Conservation (phyloP, 2,329 filamentous ascomycete genomes). For the Penicillium sp. region DNA sequence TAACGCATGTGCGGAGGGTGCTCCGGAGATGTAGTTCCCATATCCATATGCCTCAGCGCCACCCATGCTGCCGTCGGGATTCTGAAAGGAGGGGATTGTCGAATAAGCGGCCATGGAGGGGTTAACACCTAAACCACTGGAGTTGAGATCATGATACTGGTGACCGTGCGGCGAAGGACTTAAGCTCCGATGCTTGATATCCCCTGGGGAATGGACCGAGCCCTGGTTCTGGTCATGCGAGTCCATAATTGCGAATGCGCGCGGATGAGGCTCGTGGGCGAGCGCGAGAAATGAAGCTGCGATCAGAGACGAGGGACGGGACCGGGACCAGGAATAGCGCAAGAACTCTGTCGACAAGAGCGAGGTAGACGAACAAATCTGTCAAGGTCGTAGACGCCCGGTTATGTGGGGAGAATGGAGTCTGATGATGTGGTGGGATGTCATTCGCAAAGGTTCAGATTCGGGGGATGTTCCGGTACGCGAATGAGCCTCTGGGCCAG, state of each 20-base stretch:
- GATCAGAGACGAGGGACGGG: not conserved
- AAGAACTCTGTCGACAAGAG: not conserved
- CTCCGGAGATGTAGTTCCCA: constrained; percentile 36
- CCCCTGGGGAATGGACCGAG: constrained; percentile 38
- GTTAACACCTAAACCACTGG: constrained; percentile 36
- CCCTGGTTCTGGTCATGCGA: constrained; percentile 35
- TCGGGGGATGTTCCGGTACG: not conserved
- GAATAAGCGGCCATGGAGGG: constrained; percentile 38
- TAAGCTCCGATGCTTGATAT: constrained; percentile 41
- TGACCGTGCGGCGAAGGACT: constrained; percentile 46
- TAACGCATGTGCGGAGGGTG: constrained; percentile 31
- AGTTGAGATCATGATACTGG: constrained; percentile 37
- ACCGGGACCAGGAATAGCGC: not conserved
- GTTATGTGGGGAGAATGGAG: constrained; percentile 3
- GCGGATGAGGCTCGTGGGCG: constrained; percentile 13
- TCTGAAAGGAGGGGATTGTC: constrained; percentile 34
- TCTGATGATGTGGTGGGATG: constrained; percentile 9
- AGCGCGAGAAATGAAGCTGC: not conserved
- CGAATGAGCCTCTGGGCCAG: constrained; percentile 5
- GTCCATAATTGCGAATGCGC: constrained; percentile 28
- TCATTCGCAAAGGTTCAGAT: constrained; percentile 20
- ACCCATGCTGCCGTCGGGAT: constrained; percentile 24
- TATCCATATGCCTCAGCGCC: constrained; percentile 39
- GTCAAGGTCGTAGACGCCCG: constrained; percentile 7
- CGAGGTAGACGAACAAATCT: not conserved